These are phyloP conservation scores for Trypanosoma lewisi DNA, from an alignment of 208 protist genomes.

Conservation along the genomic window DNA sequence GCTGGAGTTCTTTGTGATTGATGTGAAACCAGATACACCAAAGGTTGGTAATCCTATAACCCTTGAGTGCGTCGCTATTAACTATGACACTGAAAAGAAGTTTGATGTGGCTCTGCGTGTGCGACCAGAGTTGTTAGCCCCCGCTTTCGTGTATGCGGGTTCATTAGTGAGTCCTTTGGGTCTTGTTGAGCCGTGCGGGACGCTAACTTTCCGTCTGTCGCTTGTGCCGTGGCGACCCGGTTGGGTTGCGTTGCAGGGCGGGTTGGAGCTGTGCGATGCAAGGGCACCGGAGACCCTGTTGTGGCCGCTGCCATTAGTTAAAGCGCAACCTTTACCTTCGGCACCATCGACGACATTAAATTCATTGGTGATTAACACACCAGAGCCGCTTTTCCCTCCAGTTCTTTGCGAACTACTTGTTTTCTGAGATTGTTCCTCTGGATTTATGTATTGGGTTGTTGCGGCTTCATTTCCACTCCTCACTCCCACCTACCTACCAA, in stretches of 20 bases:
- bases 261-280: conserved; percentile 53
- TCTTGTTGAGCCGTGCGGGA: conserved; percentile 24
- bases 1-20: conserved; percentile 32
- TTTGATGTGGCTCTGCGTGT: conserved; percentile 59
- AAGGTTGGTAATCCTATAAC: conserved; percentile 31
- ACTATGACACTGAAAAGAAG: conserved; percentile 26
- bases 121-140: conserved; percentile 56
- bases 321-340: conserved; percentile 10
- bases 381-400: conserved; percentile 25
- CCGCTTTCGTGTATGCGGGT: conserved; percentile 63
- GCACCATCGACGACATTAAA: conserved; percentile 4
- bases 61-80: conserved; percentile 31
- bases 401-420: conserved; percentile 49
- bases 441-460: conserved; percentile 1
- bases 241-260: conserved; percentile 40
- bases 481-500: too few relatives aligned
- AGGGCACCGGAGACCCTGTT: conserved; percentile 30
- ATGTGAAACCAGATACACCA: conserved; percentile 14
- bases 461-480: too few relatives aligned
- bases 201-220: conserved; percentile 34
- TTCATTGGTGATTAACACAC: conserved; percentile 18
- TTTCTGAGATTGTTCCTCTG: conserved; percentile 21
- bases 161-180: conserved; percentile 44
- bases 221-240: conserved; percentile 70
- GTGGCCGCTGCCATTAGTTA: conserved; percentile 35